Evolutionary conservation across 176 grass and related monocot species (phyloP), one percentile per base, ranked within the genome.

Genomic region (Hordeum vulgare): DNA sequence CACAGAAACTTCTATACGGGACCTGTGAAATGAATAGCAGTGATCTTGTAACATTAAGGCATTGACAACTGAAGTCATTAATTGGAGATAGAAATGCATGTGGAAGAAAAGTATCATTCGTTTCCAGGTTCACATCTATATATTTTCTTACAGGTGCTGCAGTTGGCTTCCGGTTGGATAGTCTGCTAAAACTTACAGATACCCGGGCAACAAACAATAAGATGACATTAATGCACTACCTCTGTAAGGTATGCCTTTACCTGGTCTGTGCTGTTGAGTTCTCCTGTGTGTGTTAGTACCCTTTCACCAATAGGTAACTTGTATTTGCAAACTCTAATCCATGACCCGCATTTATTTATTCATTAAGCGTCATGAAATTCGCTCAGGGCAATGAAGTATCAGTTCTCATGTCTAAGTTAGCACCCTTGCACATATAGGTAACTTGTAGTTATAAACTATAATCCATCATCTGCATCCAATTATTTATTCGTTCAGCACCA

Each of bases 181-280:
- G 96, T 85, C 90, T 98, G 87, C 80, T 93, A 90, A 98, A 98
- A 89, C 96, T 98, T 91, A 95, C 89, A 88, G 96, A 98, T 88
- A 98, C 96, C 85, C 90, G 96, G 76, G 96, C 93, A 84, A 98
- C 96, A 78, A 95, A 98, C 88, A 98, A 83, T 89, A 98, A 98
- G 37, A 98, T 95, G 90, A 98, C 96, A 49, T 41, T 98, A 53
- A 98, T 98, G 96, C 93, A 98, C 63, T 98, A 98, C 88, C 87
- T 98, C 59, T 95, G 96, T 80, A 94, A 92, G 93, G 96, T 98
- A 91, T 88, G 81, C 9, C 54, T 65, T 88, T 9, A 63, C 76
- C 86, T 61, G 66, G 27, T n/a, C 24, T 83, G 23, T 65, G 72
- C 74, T 76, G 33, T 74, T 83, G 40, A 64, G 33, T 76, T 72